Evolutionary conservation across 495 filamentous ascomycete genomes (phyloP), one percentile per base, ranked within the genome.

Genomic region (Daldinia caldariorum): DNA sequence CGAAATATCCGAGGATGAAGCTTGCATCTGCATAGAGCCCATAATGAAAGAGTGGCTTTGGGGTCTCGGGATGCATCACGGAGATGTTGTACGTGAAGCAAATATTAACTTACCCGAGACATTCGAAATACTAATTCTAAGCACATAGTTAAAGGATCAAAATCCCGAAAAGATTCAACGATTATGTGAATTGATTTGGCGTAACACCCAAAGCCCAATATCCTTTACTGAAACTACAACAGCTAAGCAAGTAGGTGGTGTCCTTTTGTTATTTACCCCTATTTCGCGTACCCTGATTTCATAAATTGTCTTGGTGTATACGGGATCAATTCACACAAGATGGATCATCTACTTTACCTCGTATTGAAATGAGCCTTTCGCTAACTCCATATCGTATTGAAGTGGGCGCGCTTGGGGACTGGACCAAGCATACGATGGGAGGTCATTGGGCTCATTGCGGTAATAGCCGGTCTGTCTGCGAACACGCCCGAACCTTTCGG

Each of bases 31-130:
- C 26, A 71, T 73, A 45, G 74, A 77, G 50, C 74, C 74, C 29
- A 73, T 78, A 14, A 70, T 78, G 76, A 78, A 74, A 65, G 69
- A 76, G 34, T 78, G 76, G 76, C 67, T 78, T 4, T 56, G 64
- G 53, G 72, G 70, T 3, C 61, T 78, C 4, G 70, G 74, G 59
- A 41, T 67, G 32, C 57, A 74, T 18, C 61, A 75, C 26, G 66
- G 61, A 26, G 68, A 74, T 32, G 61, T 64, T 3, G 69, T 72
- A 68, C 63, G 69, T 72, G 61, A 49, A 26, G 31, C 29, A 14
- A 22, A 41, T 38, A 20, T 7, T 35, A 20, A 57, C 20, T 43
- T 22, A 34, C 9, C 34, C 6, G 6, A 18, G 14, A 37, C 5
- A 2, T n/a, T 8, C 18, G 29, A 4, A 35, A 12, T 50, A 16